Conservation (phyloP, 163 green algal species). For the Chlamydomonas reinhardtii region DNA sequence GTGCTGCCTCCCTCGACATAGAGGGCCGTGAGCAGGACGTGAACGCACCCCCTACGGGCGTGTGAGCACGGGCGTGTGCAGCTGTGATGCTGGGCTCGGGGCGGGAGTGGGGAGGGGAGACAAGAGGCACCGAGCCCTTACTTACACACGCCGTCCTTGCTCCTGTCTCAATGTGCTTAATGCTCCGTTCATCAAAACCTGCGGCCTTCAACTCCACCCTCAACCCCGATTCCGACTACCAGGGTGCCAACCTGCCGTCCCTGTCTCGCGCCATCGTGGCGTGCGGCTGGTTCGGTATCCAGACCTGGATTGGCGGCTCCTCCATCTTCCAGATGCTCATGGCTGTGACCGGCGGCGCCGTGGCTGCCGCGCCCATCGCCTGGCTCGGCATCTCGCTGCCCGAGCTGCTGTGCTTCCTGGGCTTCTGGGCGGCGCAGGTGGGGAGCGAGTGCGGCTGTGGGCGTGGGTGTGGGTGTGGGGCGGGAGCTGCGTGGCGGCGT, state of each 20-base stretch:
- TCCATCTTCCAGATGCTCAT: conserved; percentile 69
- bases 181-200: too few relatives aligned
- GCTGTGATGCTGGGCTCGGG: too few relatives aligned
- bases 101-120: too few relatives aligned
- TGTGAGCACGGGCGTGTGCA: too few relatives aligned
- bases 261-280: conserved; percentile 78
- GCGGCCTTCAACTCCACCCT: background rate
- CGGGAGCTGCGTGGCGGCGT: too few relatives aligned
- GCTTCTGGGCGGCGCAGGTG: conserved; percentile 76
- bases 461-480: too few relatives aligned
- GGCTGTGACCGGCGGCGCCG: conserved; percentile 41
- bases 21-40: too few relatives aligned
- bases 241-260: conserved; percentile 78
- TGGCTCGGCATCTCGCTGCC: conserved; percentile 68
- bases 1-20: too few relatives aligned
- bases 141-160: too few relatives aligned
- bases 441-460: background rate
- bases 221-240: background rate
- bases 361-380: conserved; percentile 37
- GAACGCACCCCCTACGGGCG: too few relatives aligned
- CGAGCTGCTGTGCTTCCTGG: conserved; percentile 76
- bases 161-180: too few relatives aligned
- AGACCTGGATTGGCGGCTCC: conserved; percentile 75
- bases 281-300: conserved; percentile 87
- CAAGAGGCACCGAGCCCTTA: too few relatives aligned